Conservation (phyloP, 1,139 yeast genomes). For the Saccharomyces pastorianus region DNA sequence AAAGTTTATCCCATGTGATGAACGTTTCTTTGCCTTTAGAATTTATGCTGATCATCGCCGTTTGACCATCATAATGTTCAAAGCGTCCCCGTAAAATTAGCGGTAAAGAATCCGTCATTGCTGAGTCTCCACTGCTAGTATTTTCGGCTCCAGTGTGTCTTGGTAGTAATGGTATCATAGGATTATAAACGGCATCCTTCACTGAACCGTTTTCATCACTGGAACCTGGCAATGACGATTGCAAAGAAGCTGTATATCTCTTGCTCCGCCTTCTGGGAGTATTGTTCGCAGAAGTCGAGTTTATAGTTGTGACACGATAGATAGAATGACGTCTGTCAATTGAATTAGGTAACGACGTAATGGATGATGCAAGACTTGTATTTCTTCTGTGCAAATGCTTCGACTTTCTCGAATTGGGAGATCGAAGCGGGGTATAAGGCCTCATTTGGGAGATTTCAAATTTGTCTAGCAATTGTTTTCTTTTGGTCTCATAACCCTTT, state of each 20-base stretch:
- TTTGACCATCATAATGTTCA: slow-evolving; percentile 51
- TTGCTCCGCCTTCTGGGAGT: slow-evolving; percentile 13
- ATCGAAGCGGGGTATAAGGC: background rate
- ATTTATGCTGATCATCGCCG: slow-evolving; percentile 68
- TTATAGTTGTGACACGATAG: slow-evolving; percentile 26
- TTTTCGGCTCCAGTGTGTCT: slow-evolving; percentile 29
- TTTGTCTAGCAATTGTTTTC: slow-evolving; percentile 39
- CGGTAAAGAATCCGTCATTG: slow-evolving; percentile 51
- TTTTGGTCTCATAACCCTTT: slow-evolving; percentile 56
- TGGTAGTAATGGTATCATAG: slow-evolving; percentile 55
- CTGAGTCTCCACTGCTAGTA: slow-evolving; percentile 15
- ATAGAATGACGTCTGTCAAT: slow-evolving; percentile 16
- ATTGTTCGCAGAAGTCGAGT: slow-evolving; percentile 18
- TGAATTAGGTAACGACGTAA: slow-evolving; percentile 15
- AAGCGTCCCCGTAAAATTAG: slow-evolving; percentile 70
- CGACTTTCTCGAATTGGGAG: slow-evolving; percentile 4
- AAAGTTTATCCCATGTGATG: slow-evolving; percentile 86
- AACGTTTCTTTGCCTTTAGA: slow-evolving; percentile 71
- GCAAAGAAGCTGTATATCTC: slow-evolving; percentile 14
- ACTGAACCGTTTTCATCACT: slow-evolving; percentile 3
- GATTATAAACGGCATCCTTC: slow-evolving; percentile 24
- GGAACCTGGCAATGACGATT: slow-evolving; percentile 12
- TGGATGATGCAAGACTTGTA: background rate
- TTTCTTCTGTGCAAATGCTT: slow-evolving; percentile 4
- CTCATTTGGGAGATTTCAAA: slow-evolving; percentile 7